phyloP scores from a whole-genome alignment of 1,284 basidiomycete species.

The Austroboletus niveus region DNA sequence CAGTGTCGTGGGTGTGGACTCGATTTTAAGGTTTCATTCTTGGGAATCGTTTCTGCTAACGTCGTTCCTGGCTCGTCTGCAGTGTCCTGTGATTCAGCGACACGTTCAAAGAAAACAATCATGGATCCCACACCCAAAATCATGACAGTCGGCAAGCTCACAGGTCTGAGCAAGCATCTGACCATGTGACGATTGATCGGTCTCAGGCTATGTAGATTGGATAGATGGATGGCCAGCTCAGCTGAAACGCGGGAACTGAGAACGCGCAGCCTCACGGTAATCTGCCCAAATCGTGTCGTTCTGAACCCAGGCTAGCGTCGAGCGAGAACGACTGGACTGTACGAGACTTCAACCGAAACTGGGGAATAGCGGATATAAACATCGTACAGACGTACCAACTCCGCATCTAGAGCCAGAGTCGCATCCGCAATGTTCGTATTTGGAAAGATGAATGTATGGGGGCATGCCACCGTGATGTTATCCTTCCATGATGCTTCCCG shows the following conservation, averaged over 20 bases:
- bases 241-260: background rate
- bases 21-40: constrained; percentile 8
- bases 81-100: constrained; percentile 4
- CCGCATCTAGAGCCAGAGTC: background rate
- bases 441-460: constrained; percentile 21
- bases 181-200: background rate
- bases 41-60: constrained; percentile 9
- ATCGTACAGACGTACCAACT: constrained; percentile 7
- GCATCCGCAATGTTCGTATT: constrained; percentile 12
- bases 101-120: background rate
- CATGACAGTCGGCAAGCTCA: background rate
- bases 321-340: background rate
- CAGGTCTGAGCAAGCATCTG: background rate
- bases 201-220: background rate
- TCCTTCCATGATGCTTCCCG: constrained; percentile 19
- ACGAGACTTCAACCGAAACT: constrained; percentile 1
- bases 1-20: constrained; percentile 12
- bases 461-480: constrained; percentile 2
- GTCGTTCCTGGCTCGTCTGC: background rate
- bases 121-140: constrained; percentile 2
- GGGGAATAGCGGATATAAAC: background rate
- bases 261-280: background rate
- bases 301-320: background rate
- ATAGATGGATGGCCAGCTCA: background rate
- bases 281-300: constrained; percentile 1